Percentiles rank a stretch among this genome's conserved stretches.
Conservation (phyloP, 441 rosid species). For the Populus hybrid region DNA sequence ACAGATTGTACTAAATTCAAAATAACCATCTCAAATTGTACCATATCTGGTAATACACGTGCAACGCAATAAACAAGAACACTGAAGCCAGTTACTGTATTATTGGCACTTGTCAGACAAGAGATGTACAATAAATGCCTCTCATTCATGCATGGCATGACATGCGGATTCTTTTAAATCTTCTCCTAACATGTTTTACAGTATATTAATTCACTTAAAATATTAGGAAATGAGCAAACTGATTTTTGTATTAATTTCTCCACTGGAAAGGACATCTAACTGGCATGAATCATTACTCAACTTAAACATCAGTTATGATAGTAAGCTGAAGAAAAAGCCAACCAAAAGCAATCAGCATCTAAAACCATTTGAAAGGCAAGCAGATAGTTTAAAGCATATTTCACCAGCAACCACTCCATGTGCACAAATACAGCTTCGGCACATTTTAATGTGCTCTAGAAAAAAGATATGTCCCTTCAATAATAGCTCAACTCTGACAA, state of each 20-base stretch:
- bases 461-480: neutral
- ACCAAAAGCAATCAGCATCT: neutral
- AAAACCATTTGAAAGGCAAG: neutral
- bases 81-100: neutral
- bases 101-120: neutral
- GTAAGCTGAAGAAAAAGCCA: neutral
- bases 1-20: slow-evolving; percentile 1
- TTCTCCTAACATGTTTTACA: neutral
- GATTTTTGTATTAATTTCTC: neutral
- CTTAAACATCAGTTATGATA: neutral
- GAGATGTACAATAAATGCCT: neutral
- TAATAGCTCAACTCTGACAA: neutral
- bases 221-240: neutral
- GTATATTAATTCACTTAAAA: neutral
- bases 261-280: neutral
- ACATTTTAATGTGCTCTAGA: neutral
- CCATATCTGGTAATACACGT: neutral
- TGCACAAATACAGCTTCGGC: neutral
- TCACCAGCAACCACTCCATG: neutral
- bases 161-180: neutral
- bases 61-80: neutral
- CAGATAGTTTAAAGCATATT: neutral
- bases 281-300: neutral
- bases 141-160: neutral
- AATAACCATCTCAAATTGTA: neutral